Conservation (phyloP, 768 basidiomycete species). For the Plicaturopsis crispa region DNA sequence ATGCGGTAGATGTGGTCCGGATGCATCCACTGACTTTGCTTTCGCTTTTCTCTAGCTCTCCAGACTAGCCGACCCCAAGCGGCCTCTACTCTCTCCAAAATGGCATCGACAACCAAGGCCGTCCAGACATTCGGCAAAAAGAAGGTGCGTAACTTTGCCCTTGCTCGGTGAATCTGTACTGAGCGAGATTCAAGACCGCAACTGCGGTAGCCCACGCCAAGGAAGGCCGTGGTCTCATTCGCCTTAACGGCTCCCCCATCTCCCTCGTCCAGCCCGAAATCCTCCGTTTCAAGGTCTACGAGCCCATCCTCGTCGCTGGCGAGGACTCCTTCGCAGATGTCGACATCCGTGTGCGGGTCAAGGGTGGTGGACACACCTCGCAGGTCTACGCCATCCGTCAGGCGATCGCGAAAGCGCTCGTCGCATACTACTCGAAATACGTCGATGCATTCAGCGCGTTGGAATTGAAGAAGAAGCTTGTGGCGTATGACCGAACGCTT, state of each 20-base stretch:
- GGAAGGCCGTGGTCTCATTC: conserved; percentile 93
- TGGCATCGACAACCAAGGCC: conserved; percentile 76
- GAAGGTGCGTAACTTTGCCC: conserved; percentile 58
- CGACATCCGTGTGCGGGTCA: conserved; percentile 96
- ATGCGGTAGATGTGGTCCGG: background rate
- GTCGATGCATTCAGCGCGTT: conserved; percentile 95
- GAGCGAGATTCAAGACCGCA: conserved; percentile 57
- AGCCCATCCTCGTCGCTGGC: conserved; percentile 90
- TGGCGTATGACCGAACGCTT: conserved; percentile 88
- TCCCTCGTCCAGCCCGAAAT: conserved; percentile 92
- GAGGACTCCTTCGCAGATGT: conserved; percentile 81
- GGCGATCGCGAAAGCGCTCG: conserved; percentile 95
- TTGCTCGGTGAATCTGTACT: background rate
- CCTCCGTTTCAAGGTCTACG: conserved; percentile 97
- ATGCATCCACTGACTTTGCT: conserved; percentile 14
- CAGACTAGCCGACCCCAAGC: conserved; percentile 13
- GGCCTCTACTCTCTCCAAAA: conserved; percentile 32
- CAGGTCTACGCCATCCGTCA: conserved; percentile 99
- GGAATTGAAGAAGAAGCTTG: conserved; percentile 96
- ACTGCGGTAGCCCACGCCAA: conserved; percentile 96
- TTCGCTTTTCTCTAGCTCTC: conserved; percentile 8
- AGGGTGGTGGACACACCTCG: conserved; percentile 98
- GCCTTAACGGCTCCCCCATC: conserved; percentile 96
- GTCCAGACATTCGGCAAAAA: conserved; percentile 99
- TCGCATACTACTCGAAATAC: conserved; percentile 99